Percentiles rank a stretch among this genome's conserved stretches.
Conservation (phyloP, 805 yeast genomes). For the Ogataea minuta region DNA sequence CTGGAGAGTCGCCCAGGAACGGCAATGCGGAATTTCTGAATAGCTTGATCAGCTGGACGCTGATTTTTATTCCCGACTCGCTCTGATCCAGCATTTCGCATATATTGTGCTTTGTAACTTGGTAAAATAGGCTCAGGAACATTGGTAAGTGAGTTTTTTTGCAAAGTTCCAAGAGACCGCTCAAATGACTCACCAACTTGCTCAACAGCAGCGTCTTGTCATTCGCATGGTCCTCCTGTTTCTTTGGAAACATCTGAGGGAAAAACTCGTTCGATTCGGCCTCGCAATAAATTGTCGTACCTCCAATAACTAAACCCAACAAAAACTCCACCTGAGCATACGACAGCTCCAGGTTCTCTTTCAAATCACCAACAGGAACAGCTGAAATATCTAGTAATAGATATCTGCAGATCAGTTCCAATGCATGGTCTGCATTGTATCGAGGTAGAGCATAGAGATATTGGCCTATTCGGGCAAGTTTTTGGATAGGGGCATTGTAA, state of each 20-base stretch:
- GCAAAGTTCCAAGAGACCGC: constrained; percentile 21
- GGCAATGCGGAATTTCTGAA: constrained; percentile 26
- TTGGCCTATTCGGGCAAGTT: constrained; percentile 30
- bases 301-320: constrained; percentile 42
- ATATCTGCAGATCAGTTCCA: constrained; percentile 42
- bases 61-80: constrained; percentile 7
- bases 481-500: constrained; percentile 18
- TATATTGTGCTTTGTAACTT: constrained; percentile 16
- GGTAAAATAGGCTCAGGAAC: constrained; percentile 14
- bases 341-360: constrained; percentile 23
- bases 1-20: constrained; percentile 6
- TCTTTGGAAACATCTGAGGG: constrained; percentile 20
- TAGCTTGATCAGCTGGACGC: constrained; percentile 14
- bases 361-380: constrained; percentile 26
- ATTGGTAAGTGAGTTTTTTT: constrained; percentile 11
- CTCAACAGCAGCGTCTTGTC: constrained; percentile 19
- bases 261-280: constrained; percentile 23
- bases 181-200: constrained; percentile 17
- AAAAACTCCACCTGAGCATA: constrained; percentile 33
- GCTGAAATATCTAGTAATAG: constrained; percentile 45
- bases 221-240: constrained; percentile 13
- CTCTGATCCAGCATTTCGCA: constrained; percentile 20
- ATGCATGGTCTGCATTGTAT: constrained; percentile 32
- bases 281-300: constrained; percentile 31
- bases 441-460: constrained; percentile 35